phyloP scores from a whole-genome alignment of 2,329 filamentous ascomycete species.

The Penicillium olsonii region DNA sequence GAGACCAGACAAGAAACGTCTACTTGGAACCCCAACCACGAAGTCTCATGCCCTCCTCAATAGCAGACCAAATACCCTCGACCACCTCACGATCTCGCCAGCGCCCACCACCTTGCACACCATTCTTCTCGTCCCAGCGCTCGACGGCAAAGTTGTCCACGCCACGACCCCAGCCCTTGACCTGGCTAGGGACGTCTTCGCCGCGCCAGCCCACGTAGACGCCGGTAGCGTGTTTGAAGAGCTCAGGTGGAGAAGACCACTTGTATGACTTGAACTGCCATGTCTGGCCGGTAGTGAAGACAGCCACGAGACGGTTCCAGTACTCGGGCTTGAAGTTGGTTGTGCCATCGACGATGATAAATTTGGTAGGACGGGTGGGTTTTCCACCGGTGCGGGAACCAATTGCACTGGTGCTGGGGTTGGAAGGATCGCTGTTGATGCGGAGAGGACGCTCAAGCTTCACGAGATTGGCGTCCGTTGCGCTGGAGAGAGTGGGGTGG shows the following conservation, averaged over 20 bases:
- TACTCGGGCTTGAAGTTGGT: conserved; percentile 98
- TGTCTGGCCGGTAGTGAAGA: conserved; percentile 95
- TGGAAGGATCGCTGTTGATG: conserved; percentile 41
- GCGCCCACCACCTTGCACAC: conserved; percentile 41
- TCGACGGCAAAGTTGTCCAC: conserved; percentile 81
- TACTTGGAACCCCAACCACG: conserved; percentile 69
- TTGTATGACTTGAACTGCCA: conserved; percentile 99
- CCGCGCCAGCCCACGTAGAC: conserved; percentile 90
- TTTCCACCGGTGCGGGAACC: conserved; percentile 57
- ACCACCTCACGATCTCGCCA: conserved; percentile 94
- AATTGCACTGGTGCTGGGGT: conserved; percentile 20
- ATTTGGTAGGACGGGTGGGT: conserved; percentile 70
- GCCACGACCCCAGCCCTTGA: conserved; percentile 82
- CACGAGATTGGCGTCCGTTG: conserved; percentile 74
- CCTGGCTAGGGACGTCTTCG: conserved; percentile 73
- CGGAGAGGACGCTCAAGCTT: conserved; percentile 79
- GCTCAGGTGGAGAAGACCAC: conserved; percentile 83
- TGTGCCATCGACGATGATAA: conserved; percentile 91
- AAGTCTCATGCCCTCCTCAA: conserved; percentile 83
- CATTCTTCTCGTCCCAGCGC: conserved; percentile 65
- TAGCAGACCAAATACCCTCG: conserved; percentile 85
- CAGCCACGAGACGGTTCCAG: conserved; percentile 91
- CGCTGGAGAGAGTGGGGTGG: conserved; percentile 59
- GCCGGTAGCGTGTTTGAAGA: conserved; percentile 86
- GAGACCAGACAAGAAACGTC: conserved; percentile 1